phyloP scores from a whole-genome alignment of 768 basidiomycete genomes.

The Panaeolus papilionaceus region DNA sequence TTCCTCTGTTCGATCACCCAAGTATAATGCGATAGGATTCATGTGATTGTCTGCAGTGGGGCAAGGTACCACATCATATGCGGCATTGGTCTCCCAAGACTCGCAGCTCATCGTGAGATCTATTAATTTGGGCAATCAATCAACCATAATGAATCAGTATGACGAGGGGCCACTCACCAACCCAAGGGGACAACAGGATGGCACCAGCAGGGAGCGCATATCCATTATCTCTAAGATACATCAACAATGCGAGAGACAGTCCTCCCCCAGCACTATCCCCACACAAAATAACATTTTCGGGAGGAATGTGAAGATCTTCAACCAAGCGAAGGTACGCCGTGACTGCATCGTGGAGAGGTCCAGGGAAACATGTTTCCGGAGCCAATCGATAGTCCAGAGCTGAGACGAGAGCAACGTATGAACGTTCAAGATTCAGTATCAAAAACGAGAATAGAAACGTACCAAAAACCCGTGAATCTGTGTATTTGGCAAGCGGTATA shows the following conservation, averaged over 20 bases:
- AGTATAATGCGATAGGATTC: conserved; percentile 93
- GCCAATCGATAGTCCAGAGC: conserved; percentile 96
- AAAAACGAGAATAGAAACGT: conserved; percentile 19
- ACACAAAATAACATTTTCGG: conserved; percentile 86
- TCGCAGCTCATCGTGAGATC: conserved; percentile 97
- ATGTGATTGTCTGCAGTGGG: conserved; percentile 82
- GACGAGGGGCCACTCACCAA: conserved; percentile 64
- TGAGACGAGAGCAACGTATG: conserved; percentile 34
- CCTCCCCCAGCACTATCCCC: conserved; percentile 97
- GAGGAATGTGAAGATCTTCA: conserved; percentile 88
- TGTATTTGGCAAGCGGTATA: conserved; percentile 88
- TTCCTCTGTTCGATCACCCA: conserved; percentile 79
- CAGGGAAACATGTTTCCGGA: conserved; percentile 94
- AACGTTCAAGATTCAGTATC: background rate
- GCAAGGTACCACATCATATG: conserved; percentile 82
- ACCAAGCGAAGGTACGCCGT: conserved; percentile 85
- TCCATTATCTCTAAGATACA: conserved; percentile 94
- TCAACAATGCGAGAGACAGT: conserved; percentile 79
- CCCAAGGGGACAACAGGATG: conserved; percentile 95
- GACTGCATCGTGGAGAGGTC: conserved; percentile 86
- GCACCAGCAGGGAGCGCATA: conserved; percentile 86
- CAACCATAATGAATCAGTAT: conserved; percentile 7
- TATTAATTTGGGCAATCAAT: conserved; percentile 32
- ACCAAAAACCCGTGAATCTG: conserved; percentile 88
- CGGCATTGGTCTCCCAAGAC: conserved; percentile 95